Evolutionary conservation across 345 rosid genomes (phyloP).

Genomic region (Corymbia maculata): DNA sequence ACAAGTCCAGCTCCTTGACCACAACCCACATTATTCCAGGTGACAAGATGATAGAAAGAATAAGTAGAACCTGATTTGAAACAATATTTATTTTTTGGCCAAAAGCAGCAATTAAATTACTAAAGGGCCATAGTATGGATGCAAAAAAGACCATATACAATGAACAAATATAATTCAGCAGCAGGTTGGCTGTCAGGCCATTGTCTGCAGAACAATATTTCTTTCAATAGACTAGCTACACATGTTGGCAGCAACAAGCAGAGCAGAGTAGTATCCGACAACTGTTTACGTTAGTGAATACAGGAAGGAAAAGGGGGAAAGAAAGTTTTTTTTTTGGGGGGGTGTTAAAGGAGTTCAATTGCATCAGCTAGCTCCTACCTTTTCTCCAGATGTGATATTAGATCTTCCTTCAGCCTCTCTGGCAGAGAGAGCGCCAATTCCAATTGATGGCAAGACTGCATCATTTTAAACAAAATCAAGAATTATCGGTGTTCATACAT

Average conservation of each 20-base stretch:
- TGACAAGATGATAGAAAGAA: not conserved
- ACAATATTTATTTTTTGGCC: not conserved
- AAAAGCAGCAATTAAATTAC: not conserved
- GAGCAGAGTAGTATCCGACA: not conserved
- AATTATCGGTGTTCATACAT: not conserved
- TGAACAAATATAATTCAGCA: not conserved
- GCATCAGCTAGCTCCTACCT: conserved; percentile 30
- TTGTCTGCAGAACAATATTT: not conserved
- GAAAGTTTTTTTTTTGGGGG: not conserved
- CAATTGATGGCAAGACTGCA: conserved; percentile 91
- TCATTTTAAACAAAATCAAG: not conserved
- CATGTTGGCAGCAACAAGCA: not conserved
- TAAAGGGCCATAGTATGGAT: not conserved
- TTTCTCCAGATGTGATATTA: conserved; percentile 76
- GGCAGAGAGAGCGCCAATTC: conserved; percentile 88
- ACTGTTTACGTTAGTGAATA: not conserved
- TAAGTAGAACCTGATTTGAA: not conserved
- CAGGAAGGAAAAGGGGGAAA: not conserved
- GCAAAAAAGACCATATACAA: not conserved
- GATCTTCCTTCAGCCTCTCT: conserved; percentile 98
- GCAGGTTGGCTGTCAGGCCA: not conserved
- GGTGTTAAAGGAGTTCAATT: not conserved
- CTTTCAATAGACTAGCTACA: not conserved
- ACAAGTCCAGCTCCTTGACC: not conserved
- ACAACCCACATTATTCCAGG: not conserved